Percentiles rank a stretch among this genome's conserved stretches.
Evolutionary conservation across 1,284 basidiomycete species (phyloP).

Genomic region (Heterobasidion annosum): DNA sequence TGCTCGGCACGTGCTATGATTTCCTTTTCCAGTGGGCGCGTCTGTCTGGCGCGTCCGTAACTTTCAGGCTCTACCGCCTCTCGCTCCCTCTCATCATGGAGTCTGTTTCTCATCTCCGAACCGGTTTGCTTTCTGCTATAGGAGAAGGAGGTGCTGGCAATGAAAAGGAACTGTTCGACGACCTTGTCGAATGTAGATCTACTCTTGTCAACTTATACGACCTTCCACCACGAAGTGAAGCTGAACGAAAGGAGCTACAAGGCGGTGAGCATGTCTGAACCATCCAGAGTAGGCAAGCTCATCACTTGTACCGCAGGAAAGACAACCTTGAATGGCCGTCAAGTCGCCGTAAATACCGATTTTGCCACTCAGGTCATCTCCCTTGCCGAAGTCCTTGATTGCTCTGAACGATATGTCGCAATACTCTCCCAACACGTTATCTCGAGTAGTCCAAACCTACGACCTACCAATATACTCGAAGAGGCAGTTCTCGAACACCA

Average conservation of each 20-base stretch:
- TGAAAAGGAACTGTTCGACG: slow-evolving; percentile 70
- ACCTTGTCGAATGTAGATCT: slow-evolving; percentile 56
- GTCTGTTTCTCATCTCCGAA: slow-evolving; percentile 31
- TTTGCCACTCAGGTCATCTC: slow-evolving; percentile 70
- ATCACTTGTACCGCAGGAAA: slow-evolving; percentile 36
- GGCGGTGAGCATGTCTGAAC: slow-evolving; percentile 41
- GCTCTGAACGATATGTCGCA: slow-evolving; percentile 70
- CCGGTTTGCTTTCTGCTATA: slow-evolving; percentile 29
- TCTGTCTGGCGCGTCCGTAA: too few relatives aligned
- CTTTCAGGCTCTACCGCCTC: too few relatives aligned
- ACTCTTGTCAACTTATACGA: slow-evolving; percentile 55
- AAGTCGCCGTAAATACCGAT: slow-evolving; percentile 59
- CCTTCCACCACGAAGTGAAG: slow-evolving; percentile 46
- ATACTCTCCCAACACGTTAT: slow-evolving; percentile 59
- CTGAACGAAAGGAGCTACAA: slow-evolving; percentile 66
- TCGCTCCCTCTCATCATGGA: slow-evolving; percentile 24
- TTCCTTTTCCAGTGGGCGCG: too few relatives aligned
- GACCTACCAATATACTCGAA: slow-evolving; percentile 49
- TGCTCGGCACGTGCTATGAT: too few relatives aligned
- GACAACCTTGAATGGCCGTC: slow-evolving; percentile 46
- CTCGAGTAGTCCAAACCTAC: slow-evolving; percentile 53
- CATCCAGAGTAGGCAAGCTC: neutral
- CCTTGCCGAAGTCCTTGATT: slow-evolving; percentile 66
- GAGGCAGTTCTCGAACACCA: slow-evolving; percentile 60
- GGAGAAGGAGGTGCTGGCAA: slow-evolving; percentile 32